Percentiles rank a stretch among this genome's conserved stretches.
Evolutionary conservation across 169 alveolate genomes (phyloP).

Genomic region (Theileria annulata): DNA sequence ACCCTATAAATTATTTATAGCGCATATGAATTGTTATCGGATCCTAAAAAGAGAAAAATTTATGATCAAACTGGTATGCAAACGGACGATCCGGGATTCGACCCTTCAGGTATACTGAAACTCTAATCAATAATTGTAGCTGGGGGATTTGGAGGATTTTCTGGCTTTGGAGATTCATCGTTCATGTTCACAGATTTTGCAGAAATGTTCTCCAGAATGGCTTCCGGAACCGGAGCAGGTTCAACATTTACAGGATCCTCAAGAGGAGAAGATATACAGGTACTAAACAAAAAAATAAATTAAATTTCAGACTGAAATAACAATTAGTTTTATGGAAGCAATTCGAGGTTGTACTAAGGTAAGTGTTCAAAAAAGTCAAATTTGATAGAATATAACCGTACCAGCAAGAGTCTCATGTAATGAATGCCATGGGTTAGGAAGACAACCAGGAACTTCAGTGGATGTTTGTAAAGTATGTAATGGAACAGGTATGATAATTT

Average conservation of each 20-base stretch:
- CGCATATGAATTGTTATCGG: conserved; percentile 92
- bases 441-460: conserved; percentile 73
- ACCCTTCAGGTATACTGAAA: conserved; percentile 35
- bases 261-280: conserved; percentile 81
- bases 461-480: conserved; percentile 80
- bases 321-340: conserved; percentile 84
- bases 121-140: conserved; percentile 8
- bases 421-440: conserved; percentile 80
- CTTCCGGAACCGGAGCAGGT: conserved; percentile 68
- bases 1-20: conserved; percentile 55
- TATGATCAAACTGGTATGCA: conserved; percentile 89
- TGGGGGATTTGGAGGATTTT: conserved; percentile 70
- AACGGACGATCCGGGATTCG: conserved; percentile 76
- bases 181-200: conserved; percentile 85
- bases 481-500: conserved; percentile 74
- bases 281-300: not conserved
- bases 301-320: conserved; percentile 66
- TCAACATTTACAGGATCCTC: conserved; percentile 58
- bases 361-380: not conserved
- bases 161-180: conserved; percentile 80
- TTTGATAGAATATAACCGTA: conserved; percentile 63
- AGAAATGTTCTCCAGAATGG: conserved; percentile 81
- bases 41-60: conserved; percentile 86
- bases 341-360: conserved; percentile 81
- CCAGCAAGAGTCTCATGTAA: conserved; percentile 80